These are phyloP conservation scores for Dichotomocladium elegans DNA, from an alignment of 371 early-diverging fungal genomes.

Conservation along the genomic window DNA sequence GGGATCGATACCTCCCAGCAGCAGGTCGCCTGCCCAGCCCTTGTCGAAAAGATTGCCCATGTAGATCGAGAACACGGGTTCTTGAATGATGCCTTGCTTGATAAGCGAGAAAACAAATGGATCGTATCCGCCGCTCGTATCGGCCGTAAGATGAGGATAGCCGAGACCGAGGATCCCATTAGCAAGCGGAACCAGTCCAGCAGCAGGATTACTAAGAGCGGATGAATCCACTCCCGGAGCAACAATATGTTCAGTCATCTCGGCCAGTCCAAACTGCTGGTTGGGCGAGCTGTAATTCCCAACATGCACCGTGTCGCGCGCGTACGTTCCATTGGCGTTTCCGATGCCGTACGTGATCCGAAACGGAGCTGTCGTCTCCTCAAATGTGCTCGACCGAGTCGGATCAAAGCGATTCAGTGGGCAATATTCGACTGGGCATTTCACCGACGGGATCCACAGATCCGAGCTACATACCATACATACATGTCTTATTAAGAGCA, in stretches of 20 bases:
- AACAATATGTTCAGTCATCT: slow-evolving; percentile 40
- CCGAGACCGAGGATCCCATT: slow-evolving; percentile 34
- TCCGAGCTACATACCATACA: slow-evolving; percentile 34
- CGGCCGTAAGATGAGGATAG: slow-evolving; percentile 26
- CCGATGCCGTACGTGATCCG: slow-evolving; percentile 61
- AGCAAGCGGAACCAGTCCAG: slow-evolving; percentile 9
- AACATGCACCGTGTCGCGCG: slow-evolving; percentile 47
- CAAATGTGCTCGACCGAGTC: slow-evolving; percentile 46
- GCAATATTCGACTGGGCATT: slow-evolving; percentile 17
- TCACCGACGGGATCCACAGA: slow-evolving; percentile 37
- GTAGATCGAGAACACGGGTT: slow-evolving; percentile 37
- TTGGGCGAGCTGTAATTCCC: slow-evolving; percentile 36
- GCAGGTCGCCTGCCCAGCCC: slow-evolving; percentile 39
- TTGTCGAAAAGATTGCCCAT: slow-evolving; percentile 13
- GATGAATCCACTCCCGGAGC: slow-evolving; percentile 33
- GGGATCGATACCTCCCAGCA: slow-evolving; percentile 53
- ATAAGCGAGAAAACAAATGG: slow-evolving; percentile 29
- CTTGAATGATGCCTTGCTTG: slow-evolving; percentile 24
- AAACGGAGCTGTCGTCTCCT: slow-evolving; percentile 37
- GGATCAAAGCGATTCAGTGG: slow-evolving; percentile 43
- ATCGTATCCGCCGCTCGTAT: slow-evolving; percentile 7
- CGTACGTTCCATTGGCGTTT: slow-evolving; percentile 54
- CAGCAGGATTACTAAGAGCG: background rate
- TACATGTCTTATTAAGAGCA: background rate
- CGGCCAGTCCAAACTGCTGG: slow-evolving; percentile 55